Conservation (phyloP, 257 asterid species). For the Anisodus acutangulus region DNA sequence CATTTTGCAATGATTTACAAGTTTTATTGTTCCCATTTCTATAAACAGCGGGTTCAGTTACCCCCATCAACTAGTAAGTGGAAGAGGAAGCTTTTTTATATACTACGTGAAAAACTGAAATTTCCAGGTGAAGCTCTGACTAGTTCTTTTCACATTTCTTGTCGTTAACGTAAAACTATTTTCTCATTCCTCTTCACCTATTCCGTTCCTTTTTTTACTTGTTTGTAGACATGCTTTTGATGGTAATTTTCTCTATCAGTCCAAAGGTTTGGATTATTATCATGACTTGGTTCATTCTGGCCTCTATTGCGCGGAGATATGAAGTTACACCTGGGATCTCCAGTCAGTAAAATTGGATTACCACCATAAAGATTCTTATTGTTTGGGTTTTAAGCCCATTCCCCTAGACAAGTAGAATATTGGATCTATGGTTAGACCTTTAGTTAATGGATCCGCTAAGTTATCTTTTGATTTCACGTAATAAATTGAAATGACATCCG, state of each 20-base stretch:
- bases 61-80: constrained; percentile 78
- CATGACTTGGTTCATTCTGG: constrained; percentile 72
- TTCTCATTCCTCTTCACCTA: constrained; percentile 40
- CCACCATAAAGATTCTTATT: too few relatives aligned
- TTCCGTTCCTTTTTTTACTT: constrained; percentile 22
- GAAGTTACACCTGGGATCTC: constrained; percentile 59
- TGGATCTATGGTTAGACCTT: too few relatives aligned
- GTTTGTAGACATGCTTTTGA: constrained; percentile 73
- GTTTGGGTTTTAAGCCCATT: too few relatives aligned
- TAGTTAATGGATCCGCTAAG: too few relatives aligned
- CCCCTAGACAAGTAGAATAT: too few relatives aligned
- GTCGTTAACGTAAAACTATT: neutral
- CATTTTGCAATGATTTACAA: constrained; percentile 20
- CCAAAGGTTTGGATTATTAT: constrained; percentile 72
- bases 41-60: constrained; percentile 63
- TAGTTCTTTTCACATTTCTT: constrained; percentile 29
- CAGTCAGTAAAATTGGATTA: too few relatives aligned
- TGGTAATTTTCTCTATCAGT: constrained; percentile 75
- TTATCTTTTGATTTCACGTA: too few relatives aligned
- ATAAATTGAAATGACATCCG: too few relatives aligned
- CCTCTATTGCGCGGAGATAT: constrained; percentile 72
- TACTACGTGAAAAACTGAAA: constrained; percentile 69
- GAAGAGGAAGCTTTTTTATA: constrained; percentile 68
- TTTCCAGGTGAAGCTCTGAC: constrained; percentile 65
- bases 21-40: neutral